Base-by-base conservation (phyloP, 805 yeast species). In the Candida oleophila region DNA sequence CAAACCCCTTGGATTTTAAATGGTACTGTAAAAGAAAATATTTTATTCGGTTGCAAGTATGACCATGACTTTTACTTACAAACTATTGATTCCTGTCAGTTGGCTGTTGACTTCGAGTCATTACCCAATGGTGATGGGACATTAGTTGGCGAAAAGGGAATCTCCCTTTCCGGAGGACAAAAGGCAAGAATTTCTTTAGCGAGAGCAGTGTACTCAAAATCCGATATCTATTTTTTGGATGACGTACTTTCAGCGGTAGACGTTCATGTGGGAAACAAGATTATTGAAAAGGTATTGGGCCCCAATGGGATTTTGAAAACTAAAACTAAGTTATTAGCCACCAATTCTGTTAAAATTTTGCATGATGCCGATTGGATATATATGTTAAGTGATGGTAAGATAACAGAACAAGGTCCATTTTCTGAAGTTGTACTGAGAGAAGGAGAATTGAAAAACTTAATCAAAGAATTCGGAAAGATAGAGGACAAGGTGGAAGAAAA, bases 381-480 rank as follows among this genome's bases (percentile, higher is more conserved):
- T 41, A 57, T 66, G 43, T 54, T 70, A 45, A 55, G 54, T 32
- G 51, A 46, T 20, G 67, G 67, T 3, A 50, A 54, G n/a, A 65
- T 69, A n/a, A 46, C 53, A 14, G 76, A 70, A 49, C 48, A 57
- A n/a, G 71, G 89, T 8, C 68, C 73, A 7, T 85, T 76, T 58
- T 59, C 66, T 7, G 76, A 76, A 42, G 72, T 81, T n/a, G 59
- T 77, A 72, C 68, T 49, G 1, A 55, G 52, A 12, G 61, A 59
- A 14, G 65, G 74, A 1, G 65, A 63, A 8, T 62, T 78, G 22
- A 55, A 62, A 38, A 76, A 69, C 50, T 56, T 69, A 46, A 61
- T 67, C 35, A 49, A 49, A 12, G 73, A 68, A 42, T 67, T 62
- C 45, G 65, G 68, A 11, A 51, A 55, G 21, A 5, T 5, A 11